Conservation (phyloP, 306 rosid species). For the Prunus persica region Prunus_persica_NCBIv2 NC_034012.1:5541501-5542000, state of each 20-base stretch:
- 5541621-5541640: slow-evolving; percentile 51
- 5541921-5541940: too few species aligned
- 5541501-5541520: background rate
- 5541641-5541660: slow-evolving; percentile 66
- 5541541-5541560: background rate
- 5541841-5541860: too few species aligned
- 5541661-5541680: slow-evolving; percentile 61
- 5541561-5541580: background rate
- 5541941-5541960: too few species aligned
- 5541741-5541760: background rate
- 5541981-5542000: too few species aligned
- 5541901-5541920: background rate
- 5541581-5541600: slow-evolving; percentile 16
- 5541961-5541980: too few species aligned
- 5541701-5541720: background rate
- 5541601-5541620: slow-evolving; percentile 74
- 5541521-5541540: background rate
- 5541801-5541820: too few species aligned
- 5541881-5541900: background rate
- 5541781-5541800: background rate
- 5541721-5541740: background rate
- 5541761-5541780: background rate
- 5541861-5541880: background rate
- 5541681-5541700: slow-evolving; percentile 70
- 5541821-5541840: background rate